These are phyloP conservation scores for Metschnikowia reukaufii DNA, from an alignment of 805 yeast genomes.

Conservation along the genomic window DNA sequence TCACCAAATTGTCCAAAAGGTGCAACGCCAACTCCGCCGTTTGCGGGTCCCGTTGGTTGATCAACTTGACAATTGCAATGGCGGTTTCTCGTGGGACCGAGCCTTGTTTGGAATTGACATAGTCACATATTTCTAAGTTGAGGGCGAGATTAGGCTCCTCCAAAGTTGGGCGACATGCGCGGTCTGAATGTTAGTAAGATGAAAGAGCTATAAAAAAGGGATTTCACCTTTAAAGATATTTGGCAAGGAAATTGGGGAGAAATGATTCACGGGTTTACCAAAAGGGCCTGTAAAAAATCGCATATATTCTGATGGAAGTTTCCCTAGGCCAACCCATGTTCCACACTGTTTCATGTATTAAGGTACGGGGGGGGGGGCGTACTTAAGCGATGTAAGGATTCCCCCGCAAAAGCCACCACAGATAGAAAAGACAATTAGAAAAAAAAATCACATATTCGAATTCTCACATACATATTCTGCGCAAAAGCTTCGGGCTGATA, in stretches of 20 bases:
- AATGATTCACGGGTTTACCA: too few relatives aligned
- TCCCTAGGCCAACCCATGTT: too few relatives aligned
- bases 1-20: constrained; percentile 84
- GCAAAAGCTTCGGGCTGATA: constrained; percentile 46
- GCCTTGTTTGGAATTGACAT: constrained; percentile 90
- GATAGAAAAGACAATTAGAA: too few relatives aligned
- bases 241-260: too few relatives aligned
- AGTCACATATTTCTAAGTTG: constrained; percentile 90
- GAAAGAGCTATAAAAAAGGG: background rate
- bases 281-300: too few relatives aligned
- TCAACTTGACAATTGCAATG: constrained; percentile 73
- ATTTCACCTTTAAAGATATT: too few relatives aligned
- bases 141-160: constrained; percentile 85
- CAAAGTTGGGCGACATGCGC: constrained; percentile 84
- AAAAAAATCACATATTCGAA: background rate
- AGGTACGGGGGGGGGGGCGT: too few relatives aligned
- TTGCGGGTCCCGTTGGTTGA: constrained; percentile 81
- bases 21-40: constrained; percentile 82
- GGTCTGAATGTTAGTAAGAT: constrained; percentile 41
- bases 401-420: background rate
- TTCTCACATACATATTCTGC: constrained; percentile 42
- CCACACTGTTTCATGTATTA: too few relatives aligned
- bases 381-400: background rate
- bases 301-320: too few relatives aligned
- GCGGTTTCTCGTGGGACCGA: constrained; percentile 91